These are phyloP conservation scores for Diversispora epigaea DNA, from an alignment of 192 early-diverging fungal species.

Conservation along the genomic window DNA sequence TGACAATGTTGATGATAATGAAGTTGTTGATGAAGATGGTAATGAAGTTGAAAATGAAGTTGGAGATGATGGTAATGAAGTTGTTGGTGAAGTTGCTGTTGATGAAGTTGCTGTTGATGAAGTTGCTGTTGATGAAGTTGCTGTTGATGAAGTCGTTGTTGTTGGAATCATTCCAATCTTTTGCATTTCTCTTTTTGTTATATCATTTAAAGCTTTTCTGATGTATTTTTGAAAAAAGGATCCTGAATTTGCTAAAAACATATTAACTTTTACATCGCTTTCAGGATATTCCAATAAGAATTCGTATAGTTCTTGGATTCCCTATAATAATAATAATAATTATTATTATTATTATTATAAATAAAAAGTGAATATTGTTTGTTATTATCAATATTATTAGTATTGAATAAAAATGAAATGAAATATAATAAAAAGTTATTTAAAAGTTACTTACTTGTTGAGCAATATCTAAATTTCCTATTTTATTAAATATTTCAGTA, in stretches of 20 bases:
- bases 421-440: neutral
- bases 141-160: neutral
- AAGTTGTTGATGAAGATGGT: no score
- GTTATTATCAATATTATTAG: no score
- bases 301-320: slow-evolving; percentile 71
- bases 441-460: slow-evolving; percentile 52
- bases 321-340: slow-evolving; percentile 44
- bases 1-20: no score
- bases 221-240: slow-evolving; percentile 76
- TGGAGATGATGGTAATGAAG: no score
- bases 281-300: slow-evolving; percentile 72
- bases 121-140: neutral
- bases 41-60: no score
- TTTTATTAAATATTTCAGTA: slow-evolving; percentile 71
- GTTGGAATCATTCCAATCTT: slow-evolving; percentile 15
- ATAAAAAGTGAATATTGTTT: neutral
- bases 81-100: no score
- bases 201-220: slow-evolving; percentile 56
- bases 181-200: slow-evolving; percentile 24
- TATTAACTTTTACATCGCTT: slow-evolving; percentile 60
- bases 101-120: neutral
- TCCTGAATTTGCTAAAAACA: slow-evolving; percentile 61
- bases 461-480: slow-evolving; percentile 65
- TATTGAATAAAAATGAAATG: no score
- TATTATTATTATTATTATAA: no score